phyloP scores from a whole-genome alignment of 1,284 basidiomycete species.

The Flammula alnicola region DNA sequence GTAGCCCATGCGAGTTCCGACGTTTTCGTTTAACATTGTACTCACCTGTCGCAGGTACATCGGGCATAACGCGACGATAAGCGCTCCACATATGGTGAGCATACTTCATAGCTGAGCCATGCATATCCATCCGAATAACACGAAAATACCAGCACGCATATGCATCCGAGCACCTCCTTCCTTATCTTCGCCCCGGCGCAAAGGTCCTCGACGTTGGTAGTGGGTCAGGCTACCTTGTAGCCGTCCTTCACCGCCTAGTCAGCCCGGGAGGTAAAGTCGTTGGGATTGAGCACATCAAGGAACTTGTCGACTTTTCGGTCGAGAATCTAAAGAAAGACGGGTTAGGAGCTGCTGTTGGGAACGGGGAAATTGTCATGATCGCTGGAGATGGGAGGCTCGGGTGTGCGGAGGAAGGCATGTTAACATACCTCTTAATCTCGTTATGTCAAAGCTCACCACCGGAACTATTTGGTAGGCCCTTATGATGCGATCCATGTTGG shows the following conservation, averaged over 20 bases:
- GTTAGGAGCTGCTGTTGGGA: slow-evolving; percentile 53
- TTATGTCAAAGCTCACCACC: slow-evolving; percentile 18
- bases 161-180: slow-evolving; percentile 74
- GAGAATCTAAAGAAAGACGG: slow-evolving; percentile 77
- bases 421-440: background rate
- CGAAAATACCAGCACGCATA: slow-evolving; percentile 70
- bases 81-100: slow-evolving; percentile 86
- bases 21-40: background rate
- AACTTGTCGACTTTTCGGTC: slow-evolving; percentile 74
- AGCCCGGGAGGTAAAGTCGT: slow-evolving; percentile 66
- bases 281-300: slow-evolving; percentile 91
- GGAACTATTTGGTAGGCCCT: slow-evolving; percentile 58
- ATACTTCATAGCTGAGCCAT: background rate
- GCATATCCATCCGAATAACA: background rate
- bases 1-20: slow-evolving; percentile 21
- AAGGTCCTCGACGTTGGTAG: slow-evolving; percentile 83
- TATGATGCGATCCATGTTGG: slow-evolving; percentile 95
- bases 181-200: slow-evolving; percentile 69
- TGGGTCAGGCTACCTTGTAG: slow-evolving; percentile 79
- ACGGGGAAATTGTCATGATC: slow-evolving; percentile 63
- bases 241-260: slow-evolving; percentile 79
- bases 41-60: slow-evolving; percentile 69
- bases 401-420: slow-evolving; percentile 27
- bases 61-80: slow-evolving; percentile 84
- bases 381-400: slow-evolving; percentile 86